These are phyloP conservation scores for Eutrema heterophyllum DNA, from an alignment of 345 rosid genomes.

Conservation along the genomic window DNA sequence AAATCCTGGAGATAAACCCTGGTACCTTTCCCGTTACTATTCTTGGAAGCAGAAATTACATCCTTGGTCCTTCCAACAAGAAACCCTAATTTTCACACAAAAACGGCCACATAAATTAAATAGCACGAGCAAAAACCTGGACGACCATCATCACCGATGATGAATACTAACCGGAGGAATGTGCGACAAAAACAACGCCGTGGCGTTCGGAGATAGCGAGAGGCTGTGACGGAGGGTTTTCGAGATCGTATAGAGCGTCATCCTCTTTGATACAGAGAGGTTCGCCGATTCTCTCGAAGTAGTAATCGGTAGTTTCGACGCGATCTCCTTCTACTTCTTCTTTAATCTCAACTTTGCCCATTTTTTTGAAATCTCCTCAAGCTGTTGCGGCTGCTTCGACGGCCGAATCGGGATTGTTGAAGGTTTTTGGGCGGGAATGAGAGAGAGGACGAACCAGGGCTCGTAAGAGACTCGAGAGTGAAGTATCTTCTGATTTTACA, in stretches of 20 bases:
- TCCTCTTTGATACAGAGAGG: constrained; percentile 42
- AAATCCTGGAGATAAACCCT: constrained; percentile 45
- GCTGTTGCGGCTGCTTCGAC: constrained; percentile 1
- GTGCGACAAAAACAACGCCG: constrained; percentile 59
- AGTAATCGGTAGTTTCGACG: constrained; percentile 48
- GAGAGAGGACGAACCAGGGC: not conserved
- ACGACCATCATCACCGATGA: constrained; percentile 5
- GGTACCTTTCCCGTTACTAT: constrained; percentile 34
- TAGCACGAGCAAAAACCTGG: not conserved
- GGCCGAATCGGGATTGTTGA: not conserved
- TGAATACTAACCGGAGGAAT: constrained; percentile 51
- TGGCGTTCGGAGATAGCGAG: constrained; percentile 61
- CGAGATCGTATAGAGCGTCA: constrained; percentile 39
- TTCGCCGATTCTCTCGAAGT: constrained; percentile 69
- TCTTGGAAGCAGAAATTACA: constrained; percentile 59
- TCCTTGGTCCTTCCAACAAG: constrained; percentile 67
- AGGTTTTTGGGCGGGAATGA: constrained; percentile 17
- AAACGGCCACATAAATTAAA: not conserved
- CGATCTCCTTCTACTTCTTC: constrained; percentile 65
- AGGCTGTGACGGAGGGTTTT: constrained; percentile 62
- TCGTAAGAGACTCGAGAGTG: constrained; percentile 1
- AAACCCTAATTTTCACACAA: constrained; percentile 56
- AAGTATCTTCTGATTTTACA: not conserved
- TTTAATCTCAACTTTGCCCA: constrained; percentile 36
- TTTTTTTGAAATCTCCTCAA: not conserved